These are phyloP conservation scores for Tetragonia tetragonoides DNA, from an alignment of 148 eudicot species.

Conservation along the genomic window DNA sequence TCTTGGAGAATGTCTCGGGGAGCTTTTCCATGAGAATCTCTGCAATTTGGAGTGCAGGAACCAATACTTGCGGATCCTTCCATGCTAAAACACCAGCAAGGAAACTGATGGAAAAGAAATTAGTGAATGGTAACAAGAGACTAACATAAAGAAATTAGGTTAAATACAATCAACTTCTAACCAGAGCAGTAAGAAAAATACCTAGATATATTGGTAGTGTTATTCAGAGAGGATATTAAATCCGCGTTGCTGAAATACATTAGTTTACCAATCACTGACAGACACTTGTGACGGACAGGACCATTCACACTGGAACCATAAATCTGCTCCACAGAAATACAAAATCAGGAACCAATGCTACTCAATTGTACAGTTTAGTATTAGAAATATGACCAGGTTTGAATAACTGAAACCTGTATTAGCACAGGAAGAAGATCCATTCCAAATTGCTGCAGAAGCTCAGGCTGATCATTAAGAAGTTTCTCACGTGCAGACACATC, in stretches of 20 bases:
- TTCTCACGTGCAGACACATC: slow-evolving; percentile 74
- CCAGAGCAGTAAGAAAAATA: slow-evolving; percentile 24
- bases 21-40: slow-evolving; percentile 97
- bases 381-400: background rate
- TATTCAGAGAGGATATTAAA: slow-evolving; percentile 71
- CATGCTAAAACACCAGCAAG: slow-evolving; percentile 96
- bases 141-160: background rate
- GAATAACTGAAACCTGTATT: slow-evolving; percentile 55
- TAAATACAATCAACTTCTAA: background rate
- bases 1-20: slow-evolving; percentile 79
- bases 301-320: slow-evolving; percentile 98
- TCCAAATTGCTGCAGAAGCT: slow-evolving; percentile 89
- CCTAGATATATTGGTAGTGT: slow-evolving; percentile 83
- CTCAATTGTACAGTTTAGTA: background rate
- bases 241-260: slow-evolving; percentile 93
- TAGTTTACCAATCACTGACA: slow-evolving; percentile 88
- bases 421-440: slow-evolving; percentile 91
- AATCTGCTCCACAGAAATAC: slow-evolving; percentile 46
- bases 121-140: slow-evolving; percentile 5
- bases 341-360: slow-evolving; percentile 7
- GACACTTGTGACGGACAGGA: slow-evolving; percentile 96
- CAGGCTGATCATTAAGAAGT: slow-evolving; percentile 85
- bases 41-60: slow-evolving; percentile 95
- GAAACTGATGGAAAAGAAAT: slow-evolving; percentile 42
- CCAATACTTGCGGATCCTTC: slow-evolving; percentile 97